Evolutionary conservation across 2,329 filamentous ascomycete species (phyloP).

Genomic region (Fusarium succisae): DNA sequence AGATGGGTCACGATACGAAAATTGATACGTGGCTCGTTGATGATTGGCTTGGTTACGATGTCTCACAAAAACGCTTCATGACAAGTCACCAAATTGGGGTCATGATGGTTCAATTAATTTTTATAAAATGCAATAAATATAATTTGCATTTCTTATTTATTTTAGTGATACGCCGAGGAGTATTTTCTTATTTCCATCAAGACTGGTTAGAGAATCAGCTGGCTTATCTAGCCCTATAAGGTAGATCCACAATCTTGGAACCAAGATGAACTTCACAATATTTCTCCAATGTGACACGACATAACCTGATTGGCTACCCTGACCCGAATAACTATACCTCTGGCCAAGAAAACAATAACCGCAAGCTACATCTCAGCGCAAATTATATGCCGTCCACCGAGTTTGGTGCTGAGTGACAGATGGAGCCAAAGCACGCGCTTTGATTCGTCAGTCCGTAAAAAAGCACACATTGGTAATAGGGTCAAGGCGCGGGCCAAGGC

Average conservation of each 20-base stretch:
- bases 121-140: background rate
- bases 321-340: rapidly evolving
- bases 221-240: background rate
- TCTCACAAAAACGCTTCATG: background rate
- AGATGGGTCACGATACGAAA: background rate
- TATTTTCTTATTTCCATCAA: rapidly evolving
- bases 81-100: rapidly evolving
- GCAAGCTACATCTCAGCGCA: no score
- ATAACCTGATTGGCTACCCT: background rate
- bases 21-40: background rate
- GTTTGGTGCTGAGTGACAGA: background rate
- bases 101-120: rapidly evolving
- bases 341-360: background rate
- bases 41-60: background rate
- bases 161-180: rapidly evolving
- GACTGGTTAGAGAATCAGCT: rapidly evolving
- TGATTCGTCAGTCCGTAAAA: background rate
- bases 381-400: background rate
- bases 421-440: background rate
- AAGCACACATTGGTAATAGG: background rate
- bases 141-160: background rate
- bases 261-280: no score
- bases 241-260: background rate
- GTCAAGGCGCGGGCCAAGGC: background rate
- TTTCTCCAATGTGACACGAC: background rate